Evolutionary conservation across 345 rosid genomes (phyloP).

Genomic region (Brassica napus): Da-Ae NC_063434.1:8150501-8151000

Average conservation of each 20-base stretch:
- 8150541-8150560: conserved; percentile 67
- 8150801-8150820: conserved; percentile 43
- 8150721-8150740: background rate
- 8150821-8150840: conserved; percentile 62
- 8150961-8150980: background rate
- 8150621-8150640: conserved; percentile 11
- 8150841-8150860: conserved; percentile 54
- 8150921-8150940: background rate
- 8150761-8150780: background rate
- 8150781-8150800: conserved; percentile 24
- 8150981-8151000: conserved; percentile 58
- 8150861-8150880: conserved; percentile 78
- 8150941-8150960: background rate
- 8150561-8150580: conserved; percentile 62
- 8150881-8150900: conserved; percentile 66
- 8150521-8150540: conserved; percentile 1
- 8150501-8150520: background rate
- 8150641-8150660: background rate
- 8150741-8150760: background rate
- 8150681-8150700: conserved; percentile 4
- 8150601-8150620: conserved; percentile 57
- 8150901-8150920: conserved; percentile 12
- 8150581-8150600: conserved; percentile 66
- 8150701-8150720: background rate
- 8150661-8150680: conserved; percentile 4